Evolutionary conservation across 768 basidiomycete genomes (phyloP).

Genomic region (Naematelia encephala): DNA sequence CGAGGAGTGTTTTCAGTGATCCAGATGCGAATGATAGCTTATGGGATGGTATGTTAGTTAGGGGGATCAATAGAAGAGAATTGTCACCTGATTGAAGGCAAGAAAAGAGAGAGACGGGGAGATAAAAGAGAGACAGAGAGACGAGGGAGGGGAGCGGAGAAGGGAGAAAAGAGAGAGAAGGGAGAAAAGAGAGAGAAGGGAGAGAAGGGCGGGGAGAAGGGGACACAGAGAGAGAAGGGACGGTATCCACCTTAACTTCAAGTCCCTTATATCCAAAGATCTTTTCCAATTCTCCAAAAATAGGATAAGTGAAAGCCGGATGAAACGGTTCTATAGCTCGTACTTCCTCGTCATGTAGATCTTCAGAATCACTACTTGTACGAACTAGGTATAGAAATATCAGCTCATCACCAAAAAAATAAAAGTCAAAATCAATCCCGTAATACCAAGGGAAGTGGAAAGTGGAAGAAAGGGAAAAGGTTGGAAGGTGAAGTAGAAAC

Average conservation of each 20-base stretch:
- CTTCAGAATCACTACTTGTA: conserved; percentile 66
- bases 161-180: not conserved
- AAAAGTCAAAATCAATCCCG: not conserved
- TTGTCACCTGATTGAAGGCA: no score
- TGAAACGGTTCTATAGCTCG: conserved; percentile 63
- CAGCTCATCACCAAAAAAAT: no score
- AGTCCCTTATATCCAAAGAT: conserved; percentile 90
- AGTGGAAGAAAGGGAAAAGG: not conserved
- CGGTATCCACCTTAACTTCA: conserved; percentile 66
- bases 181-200: not conserved
- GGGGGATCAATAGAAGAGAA: not conserved
- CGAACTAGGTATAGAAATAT: conserved; percentile 3
- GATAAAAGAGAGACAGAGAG: not conserved
- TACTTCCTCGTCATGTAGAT: conserved; percentile 59
- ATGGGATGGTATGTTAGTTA: no score
- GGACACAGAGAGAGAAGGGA: not conserved
- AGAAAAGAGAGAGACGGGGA: not conserved
- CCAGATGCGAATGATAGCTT: conserved; percentile 86
- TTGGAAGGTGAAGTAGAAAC: not conserved
- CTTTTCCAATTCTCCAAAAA: conserved; percentile 93
- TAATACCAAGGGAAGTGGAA: not conserved
- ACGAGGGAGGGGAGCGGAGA: not conserved
- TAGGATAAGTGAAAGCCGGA: conserved; percentile 92
- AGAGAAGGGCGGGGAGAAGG: not conserved
- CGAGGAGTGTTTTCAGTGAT: conserved; percentile 71